Base-by-base conservation (phyloP, 2,329 filamentous ascomycete species). In the Diaporthe sp. region DNA sequence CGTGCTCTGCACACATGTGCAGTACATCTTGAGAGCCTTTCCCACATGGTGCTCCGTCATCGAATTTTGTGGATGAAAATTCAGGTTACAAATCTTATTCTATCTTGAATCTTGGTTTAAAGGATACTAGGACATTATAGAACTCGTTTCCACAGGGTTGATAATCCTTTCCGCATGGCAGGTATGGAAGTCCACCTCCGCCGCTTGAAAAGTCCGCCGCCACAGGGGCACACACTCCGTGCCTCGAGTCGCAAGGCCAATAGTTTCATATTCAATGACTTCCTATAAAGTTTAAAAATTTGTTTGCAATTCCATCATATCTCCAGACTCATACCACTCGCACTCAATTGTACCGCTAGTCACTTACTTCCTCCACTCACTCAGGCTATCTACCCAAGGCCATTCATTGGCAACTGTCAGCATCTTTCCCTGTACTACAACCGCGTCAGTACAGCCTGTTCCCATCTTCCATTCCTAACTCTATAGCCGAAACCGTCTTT, bases 161-260 rank as follows among this genome's bases (percentile, higher is more conserved):
- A 6, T 8, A 9, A 22, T 49, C 19, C 19, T 49, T 49, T 49
- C 44, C 44, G 19, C 44, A 22, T 4, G 7, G 2, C 19, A 49
- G 19, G 7, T 22, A 7, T 49, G 44, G 7, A 51, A 68, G 44
- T 53, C 62, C 62, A 53, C 44, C 62, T 68, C 46, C 46, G 46
- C 62, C 28, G 62, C 62, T 25, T 9, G 19, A 51, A 68, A 51
- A n/a, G 62, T 68, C 62, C 62, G 46, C 46, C 44, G 13, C 62
- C 28, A 12, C 5, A 22, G 7, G 0, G 28, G 6, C 37, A 13
- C 22, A 17, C 8, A 44, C 4, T 19, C 15, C 39, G 1, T 44
- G 2, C 15, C 28, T 28, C 2, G 28, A 28, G 28, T n/a, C n/a
- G n/a, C n/a, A n/a, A n/a, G n/a, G n/a, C n/a, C n/a, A n/a, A n/a